phyloP scores from a whole-genome alignment of 495 filamentous ascomycete species.

The Coniosporium apollinis region DNA sequence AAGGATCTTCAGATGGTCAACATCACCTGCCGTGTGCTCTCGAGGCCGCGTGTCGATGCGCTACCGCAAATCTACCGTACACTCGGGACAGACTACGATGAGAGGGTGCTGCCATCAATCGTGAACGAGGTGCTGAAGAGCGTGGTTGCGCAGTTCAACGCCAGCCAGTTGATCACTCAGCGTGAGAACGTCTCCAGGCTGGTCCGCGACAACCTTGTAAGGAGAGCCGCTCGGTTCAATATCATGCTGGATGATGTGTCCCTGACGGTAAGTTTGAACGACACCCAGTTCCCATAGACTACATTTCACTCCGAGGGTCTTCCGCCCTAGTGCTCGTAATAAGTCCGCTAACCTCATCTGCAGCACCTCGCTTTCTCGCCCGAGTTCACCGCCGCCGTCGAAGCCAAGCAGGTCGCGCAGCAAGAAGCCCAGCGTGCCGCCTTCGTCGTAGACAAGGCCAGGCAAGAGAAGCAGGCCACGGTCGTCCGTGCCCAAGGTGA shows the following conservation, averaged over 20 bases:
- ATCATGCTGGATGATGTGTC: constrained; percentile 96
- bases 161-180: constrained; percentile 94
- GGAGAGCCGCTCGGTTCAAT: constrained; percentile 87
- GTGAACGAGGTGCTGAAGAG: constrained; percentile 98
- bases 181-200: constrained; percentile 87
- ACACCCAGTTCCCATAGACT: constrained; percentile 1
- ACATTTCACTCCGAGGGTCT: too few relatives aligned
- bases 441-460: constrained; percentile 95
- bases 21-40: constrained; percentile 99
- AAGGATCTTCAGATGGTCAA: constrained; percentile 99
- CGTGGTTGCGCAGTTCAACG: constrained; percentile 97
- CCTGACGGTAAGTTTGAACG: constrained; percentile 52
- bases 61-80: constrained; percentile 95
- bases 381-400: constrained; percentile 95
- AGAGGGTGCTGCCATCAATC: constrained; percentile 90
- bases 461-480: constrained; percentile 98
- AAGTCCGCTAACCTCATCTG: constrained; percentile 13
- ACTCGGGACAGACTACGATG: constrained; percentile 88
- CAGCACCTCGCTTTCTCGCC: constrained; percentile 98
- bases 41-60: constrained; percentile 68
- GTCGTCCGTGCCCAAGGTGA: constrained; percentile 98
- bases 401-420: constrained; percentile 97
- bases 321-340: too few relatives aligned
- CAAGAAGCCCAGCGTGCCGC: constrained; percentile 96
- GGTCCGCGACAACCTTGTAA: constrained; percentile 82